phyloP scores from a whole-genome alignment of 2,329 filamentous ascomycete genomes.

The Penicillium crustosum region DNA sequence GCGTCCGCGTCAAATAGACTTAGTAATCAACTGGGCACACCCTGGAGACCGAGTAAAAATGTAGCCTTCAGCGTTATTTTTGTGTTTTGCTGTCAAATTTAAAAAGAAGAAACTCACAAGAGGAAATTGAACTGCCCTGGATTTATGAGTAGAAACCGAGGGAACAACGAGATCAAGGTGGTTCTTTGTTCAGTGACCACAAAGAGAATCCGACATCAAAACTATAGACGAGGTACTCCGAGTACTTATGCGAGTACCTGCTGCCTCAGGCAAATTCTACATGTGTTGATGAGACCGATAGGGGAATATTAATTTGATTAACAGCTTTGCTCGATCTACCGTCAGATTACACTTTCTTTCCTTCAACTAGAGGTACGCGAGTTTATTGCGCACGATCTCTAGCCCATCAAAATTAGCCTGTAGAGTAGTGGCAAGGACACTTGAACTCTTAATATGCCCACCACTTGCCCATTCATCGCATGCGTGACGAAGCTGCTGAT shows the following conservation, averaged over 20 bases:
- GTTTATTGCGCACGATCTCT: conserved; percentile 17
- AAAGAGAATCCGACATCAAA: neutral
- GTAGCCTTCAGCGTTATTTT: neutral
- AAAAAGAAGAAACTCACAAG: neutral
- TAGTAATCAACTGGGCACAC: neutral
- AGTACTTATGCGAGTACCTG: neutral
- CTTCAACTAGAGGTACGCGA: conserved; percentile 1
- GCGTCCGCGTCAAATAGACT: conserved; percentile 1
- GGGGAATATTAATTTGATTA: neutral
- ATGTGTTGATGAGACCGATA: neutral
- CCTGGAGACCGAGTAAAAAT: neutral
- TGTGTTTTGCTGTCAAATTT: neutral
- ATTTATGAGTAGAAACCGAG: neutral
- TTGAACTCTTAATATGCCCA: conserved; percentile 2
- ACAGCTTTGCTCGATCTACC: neutral
- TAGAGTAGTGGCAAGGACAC: conserved; percentile 29
- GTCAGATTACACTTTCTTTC: neutral
- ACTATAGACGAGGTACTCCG: neutral
- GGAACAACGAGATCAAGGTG: neutral
- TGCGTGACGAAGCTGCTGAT: conserved; percentile 26
- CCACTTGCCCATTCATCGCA: conserved; percentile 28
- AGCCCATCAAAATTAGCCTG: conserved; percentile 34
- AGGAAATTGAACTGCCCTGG: neutral
- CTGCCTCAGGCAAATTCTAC: neutral
- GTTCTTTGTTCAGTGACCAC: neutral